Evolutionary conservation across 306 rosid species (phyloP).

Genomic region (Fragaria iinumae): DNA sequence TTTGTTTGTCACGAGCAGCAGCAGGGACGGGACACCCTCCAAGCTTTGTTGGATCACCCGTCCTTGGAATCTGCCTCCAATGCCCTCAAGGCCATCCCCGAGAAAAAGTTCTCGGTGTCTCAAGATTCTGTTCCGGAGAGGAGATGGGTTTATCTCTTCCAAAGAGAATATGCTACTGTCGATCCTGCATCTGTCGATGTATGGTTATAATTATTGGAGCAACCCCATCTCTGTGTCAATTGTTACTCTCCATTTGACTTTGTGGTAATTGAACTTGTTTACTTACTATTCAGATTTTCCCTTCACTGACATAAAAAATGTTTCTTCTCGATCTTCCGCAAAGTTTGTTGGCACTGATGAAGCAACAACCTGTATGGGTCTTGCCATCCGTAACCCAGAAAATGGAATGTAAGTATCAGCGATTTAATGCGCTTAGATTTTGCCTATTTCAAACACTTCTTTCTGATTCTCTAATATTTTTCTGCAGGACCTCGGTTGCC

Average conservation of each 20-base stretch:
- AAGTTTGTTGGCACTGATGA: conserved; percentile 94
- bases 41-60: conserved; percentile 60
- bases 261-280: neutral
- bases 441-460: neutral
- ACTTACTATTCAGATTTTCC: neutral
- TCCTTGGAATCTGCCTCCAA: conserved; percentile 45
- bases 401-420: conserved; percentile 66
- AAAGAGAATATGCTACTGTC: conserved; percentile 82
- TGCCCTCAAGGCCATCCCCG: conserved; percentile 55
- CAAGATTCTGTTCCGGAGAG: conserved; percentile 46
- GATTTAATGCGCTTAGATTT: conserved; percentile 8
- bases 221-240: neutral
- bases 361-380: conserved; percentile 90
- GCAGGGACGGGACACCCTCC: conserved; percentile 40
- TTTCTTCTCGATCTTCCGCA: conserved; percentile 10
- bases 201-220: conserved; percentile 9
- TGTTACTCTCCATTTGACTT: neutral
- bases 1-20: conserved; percentile 38
- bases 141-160: conserved; percentile 79
- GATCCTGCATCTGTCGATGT: conserved; percentile 71
- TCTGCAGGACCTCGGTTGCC: conserved; percentile 64
- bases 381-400: conserved; percentile 61
- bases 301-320: neutral
- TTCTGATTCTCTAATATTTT: conserved; percentile 17
- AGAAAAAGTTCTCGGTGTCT: conserved; percentile 45